Conservation (phyloP, 1,139 yeast genomes). For the Yamadazyma songkhlaensis region DNA sequence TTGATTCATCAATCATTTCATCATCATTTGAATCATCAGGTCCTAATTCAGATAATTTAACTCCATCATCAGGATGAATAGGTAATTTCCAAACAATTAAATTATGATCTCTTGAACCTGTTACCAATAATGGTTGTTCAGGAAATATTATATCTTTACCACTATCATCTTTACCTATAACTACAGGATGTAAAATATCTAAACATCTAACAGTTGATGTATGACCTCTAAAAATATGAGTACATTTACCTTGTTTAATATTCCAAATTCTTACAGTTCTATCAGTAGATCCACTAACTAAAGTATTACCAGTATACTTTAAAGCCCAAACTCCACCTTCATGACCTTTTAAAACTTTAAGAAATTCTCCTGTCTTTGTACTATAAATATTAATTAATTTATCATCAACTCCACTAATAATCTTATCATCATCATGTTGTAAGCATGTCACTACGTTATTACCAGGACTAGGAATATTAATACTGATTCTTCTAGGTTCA, state of each 20-base stretch:
- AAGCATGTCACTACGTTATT: constrained; percentile 87
- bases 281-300: constrained; percentile 91
- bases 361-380: constrained; percentile 65
- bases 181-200: constrained; percentile 72
- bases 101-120: constrained; percentile 91
- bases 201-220: constrained; percentile 90
- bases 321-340: constrained; percentile 99
- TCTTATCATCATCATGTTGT: constrained; percentile 88
- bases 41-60: constrained; percentile 2
- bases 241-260: constrained; percentile 67
- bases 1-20: constrained; percentile 7
- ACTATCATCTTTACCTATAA: constrained; percentile 54
- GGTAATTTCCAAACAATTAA: constrained; percentile 89
- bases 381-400: constrained; percentile 78
- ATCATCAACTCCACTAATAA: constrained; percentile 93
- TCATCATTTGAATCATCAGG: constrained; percentile 15
- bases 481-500: constrained; percentile 66
- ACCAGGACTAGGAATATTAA: constrained; percentile 57
- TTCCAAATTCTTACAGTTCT: constrained; percentile 89
- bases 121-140: constrained; percentile 61
- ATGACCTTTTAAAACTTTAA: constrained; percentile 78
- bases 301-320: constrained; percentile 77
- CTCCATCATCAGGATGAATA: constrained; percentile 36
- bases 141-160: constrained; percentile 69
- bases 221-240: constrained; percentile 87